Base-by-base conservation (phyloP, 1,139 yeast species). In the Yamadazyma aaseri region DNA sequence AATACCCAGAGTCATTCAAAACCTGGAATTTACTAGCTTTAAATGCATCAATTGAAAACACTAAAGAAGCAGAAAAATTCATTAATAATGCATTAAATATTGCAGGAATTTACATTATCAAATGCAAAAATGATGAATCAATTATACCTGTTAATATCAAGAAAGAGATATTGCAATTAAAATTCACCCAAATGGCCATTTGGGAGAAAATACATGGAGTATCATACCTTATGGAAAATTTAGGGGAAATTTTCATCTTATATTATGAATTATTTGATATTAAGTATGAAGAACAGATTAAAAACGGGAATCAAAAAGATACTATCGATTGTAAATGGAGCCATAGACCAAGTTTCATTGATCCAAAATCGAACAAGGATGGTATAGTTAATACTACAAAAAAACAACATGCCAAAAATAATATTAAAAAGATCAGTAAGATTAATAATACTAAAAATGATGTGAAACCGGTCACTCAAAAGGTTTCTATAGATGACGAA, bases 101-200 rank as follows among this genome's bases (percentile, higher is more conserved):
- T 28, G 73, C 74, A 1, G 72, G 70, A 5, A 52, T 68, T 11
- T 66, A 51, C 41, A 58, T 64, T 17, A 48, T 51, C 28, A 63
- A 60, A 33, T 56, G 60, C 43, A 55, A 53, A 17, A 59, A 61
- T 33, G 50, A 50, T 21, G 60, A 56, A 32, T 44, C 52, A 8
- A 53, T 50, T 17, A 48, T 69, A n/a, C 46, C 67, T 5, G 38
- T 53, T 5, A 56, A 58, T 28, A 67, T 70, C 36, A 81, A 76
- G 49, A 65, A 71, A 47, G 78, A 76, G 40, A 76, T 81, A 26
- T 54, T 87, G 20, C 87, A 86, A 52, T 65, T 87, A 50, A 85
- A 85, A 49, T 67, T 85, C 56, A 82, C 96, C 0, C 89, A 84
- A 46, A 60, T 87, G 33, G 81, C 90, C 3, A 66, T 87, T 11